Percentiles rank a stretch among this genome's conserved stretches.
Evolutionary conservation across 305 asterid genomes (phyloP).

Genomic region (Coffea humblotiana): DNA sequence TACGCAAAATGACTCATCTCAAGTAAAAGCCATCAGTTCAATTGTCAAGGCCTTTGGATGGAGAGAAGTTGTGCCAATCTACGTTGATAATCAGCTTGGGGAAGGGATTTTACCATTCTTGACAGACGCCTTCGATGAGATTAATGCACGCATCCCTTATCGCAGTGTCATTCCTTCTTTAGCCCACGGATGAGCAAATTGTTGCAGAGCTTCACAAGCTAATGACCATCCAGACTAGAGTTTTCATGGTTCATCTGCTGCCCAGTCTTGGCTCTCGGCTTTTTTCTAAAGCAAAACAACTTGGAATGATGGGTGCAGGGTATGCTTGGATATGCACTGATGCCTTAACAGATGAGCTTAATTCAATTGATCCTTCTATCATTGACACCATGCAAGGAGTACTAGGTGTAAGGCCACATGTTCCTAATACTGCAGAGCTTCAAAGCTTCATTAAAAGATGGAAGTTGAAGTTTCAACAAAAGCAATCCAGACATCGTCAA

Average conservation of each 20-base stretch:
- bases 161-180: constrained; percentile 40
- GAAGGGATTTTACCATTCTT: constrained; percentile 55
- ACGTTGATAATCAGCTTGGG: constrained; percentile 51
- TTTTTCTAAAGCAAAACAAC: constrained; percentile 32
- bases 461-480: constrained; percentile 21
- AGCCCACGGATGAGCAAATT: constrained; percentile 47
- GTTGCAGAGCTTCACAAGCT: constrained; percentile 45
- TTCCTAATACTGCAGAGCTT: constrained; percentile 36
- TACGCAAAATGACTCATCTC: constrained; percentile 45
- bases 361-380: constrained; percentile 26
- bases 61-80: constrained; percentile 51
- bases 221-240: constrained; percentile 42
- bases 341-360: constrained; percentile 32
- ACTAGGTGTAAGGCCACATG: constrained; percentile 49
- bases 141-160: constrained; percentile 41
- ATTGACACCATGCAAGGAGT: constrained; percentile 62
- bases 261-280: constrained; percentile 40
- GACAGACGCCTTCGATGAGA: constrained; percentile 40
- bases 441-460: constrained; percentile 33
- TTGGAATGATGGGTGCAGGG: constrained; percentile 45
- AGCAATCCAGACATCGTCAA: constrained; percentile 16
- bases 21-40: constrained; percentile 45
- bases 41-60: constrained; percentile 51
- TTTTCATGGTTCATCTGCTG: constrained; percentile 45
- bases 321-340: constrained; percentile 58